Percentiles rank a stretch among this genome's conserved stretches.
These are phyloP conservation scores for Scheffersomyces titani DNA, from an alignment of 1,139 yeast species.

Conservation along the genomic window DNA sequence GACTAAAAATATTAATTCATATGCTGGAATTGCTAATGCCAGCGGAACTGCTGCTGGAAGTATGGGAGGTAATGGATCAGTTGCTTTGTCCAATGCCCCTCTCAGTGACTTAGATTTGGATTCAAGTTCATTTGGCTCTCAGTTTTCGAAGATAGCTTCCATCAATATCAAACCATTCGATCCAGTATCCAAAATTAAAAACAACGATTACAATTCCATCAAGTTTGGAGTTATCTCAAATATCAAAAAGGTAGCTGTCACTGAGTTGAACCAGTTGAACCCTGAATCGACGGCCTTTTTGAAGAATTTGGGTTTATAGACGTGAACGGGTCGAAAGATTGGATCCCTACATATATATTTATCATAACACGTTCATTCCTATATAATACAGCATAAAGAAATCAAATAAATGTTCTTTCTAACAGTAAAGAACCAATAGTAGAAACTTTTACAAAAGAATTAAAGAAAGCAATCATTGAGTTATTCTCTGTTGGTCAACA, in stretches of 20 bases:
- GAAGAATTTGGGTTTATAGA: constrained; percentile 9
- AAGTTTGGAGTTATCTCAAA: constrained; percentile 30
- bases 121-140: constrained; percentile 78
- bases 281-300: constrained; percentile 13
- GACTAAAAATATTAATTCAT: constrained; percentile 43
- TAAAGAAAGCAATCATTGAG: not conserved
- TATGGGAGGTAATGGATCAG: constrained; percentile 9
- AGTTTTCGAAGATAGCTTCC: constrained; percentile 70
- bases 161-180: constrained; percentile 65
- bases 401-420: not conserved
- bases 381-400: not conserved
- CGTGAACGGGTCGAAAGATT: not conserved
- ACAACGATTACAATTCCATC: constrained; percentile 35
- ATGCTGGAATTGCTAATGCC: constrained; percentile 36
- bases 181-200: constrained; percentile 55
- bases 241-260: constrained; percentile 30
- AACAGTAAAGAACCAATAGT: not conserved
- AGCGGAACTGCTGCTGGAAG: constrained; percentile 31
- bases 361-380: constrained; percentile 1
- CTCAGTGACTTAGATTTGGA: constrained; percentile 61
- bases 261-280: constrained; percentile 33
- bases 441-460: not conserved
- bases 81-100: constrained; percentile 24
- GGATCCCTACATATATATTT: not conserved
- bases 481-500: not conserved